Evolutionary conservation across 495 filamentous ascomycete genomes (phyloP).

Genomic region (Ramalina intermedia): DNA sequence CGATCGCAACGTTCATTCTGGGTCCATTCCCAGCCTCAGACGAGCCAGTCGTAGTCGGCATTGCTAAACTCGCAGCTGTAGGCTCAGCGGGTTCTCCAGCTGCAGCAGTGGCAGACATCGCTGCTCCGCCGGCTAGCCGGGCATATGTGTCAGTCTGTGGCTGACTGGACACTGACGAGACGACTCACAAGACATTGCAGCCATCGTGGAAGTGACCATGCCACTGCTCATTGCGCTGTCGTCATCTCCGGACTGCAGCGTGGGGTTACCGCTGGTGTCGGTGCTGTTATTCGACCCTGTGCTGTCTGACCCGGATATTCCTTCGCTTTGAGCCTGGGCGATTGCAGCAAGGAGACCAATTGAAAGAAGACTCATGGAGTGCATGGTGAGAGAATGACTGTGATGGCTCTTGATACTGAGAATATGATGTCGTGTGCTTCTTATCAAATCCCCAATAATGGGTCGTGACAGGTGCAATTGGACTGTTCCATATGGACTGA

Average conservation of each 20-base stretch:
- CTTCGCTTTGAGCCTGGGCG: background rate
- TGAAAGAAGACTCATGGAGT: background rate
- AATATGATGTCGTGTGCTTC: too few species aligned
- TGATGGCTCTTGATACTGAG: background rate
- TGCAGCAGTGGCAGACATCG: background rate
- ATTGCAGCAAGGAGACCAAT: background rate
- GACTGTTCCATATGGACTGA: too few species aligned
- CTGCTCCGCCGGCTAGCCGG: background rate
- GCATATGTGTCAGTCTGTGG: background rate
- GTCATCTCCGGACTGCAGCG: background rate
- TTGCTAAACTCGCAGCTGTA: background rate
- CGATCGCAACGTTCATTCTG: background rate
- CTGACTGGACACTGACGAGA: background rate
- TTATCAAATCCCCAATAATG: too few species aligned
- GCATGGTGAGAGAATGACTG: background rate
- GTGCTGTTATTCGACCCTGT: background rate
- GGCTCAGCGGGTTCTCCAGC: background rate
- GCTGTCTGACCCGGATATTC: background rate
- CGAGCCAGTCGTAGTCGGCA: background rate
- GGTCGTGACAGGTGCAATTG: too few species aligned
- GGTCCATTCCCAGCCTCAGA: background rate
- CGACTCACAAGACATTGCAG: background rate
- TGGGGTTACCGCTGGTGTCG: background rate
- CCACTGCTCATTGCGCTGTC: background rate
- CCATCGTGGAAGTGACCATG: background rate